Conservation (phyloP, 495 filamentous ascomycete genomes). For the Podospora fimiseda region DNA sequence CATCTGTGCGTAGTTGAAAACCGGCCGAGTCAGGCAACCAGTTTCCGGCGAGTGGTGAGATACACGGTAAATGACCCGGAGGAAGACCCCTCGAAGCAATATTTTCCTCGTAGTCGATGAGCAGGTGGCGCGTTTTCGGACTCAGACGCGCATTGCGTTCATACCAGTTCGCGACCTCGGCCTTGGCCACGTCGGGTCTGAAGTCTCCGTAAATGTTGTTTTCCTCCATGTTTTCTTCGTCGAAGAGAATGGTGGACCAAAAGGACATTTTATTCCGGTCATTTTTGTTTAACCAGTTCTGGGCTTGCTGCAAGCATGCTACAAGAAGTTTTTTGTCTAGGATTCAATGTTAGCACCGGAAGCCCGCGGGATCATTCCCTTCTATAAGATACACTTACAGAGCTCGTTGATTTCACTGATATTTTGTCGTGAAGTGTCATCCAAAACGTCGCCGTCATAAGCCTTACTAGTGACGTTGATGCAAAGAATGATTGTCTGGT, state of each 20-base stretch:
- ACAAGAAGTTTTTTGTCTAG: conserved; percentile 82
- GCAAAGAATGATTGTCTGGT: conserved; percentile 74
- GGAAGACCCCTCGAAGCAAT: conserved; percentile 20
- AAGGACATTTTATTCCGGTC: conserved; percentile 86
- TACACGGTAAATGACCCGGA: conserved; percentile 31
- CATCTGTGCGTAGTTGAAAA: conserved; percentile 25
- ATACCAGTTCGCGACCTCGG: conserved; percentile 42
- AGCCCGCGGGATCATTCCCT: too few species aligned
- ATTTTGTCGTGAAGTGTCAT: conserved; percentile 47
- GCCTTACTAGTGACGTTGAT: conserved; percentile 83
- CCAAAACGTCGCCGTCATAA: conserved; percentile 79
- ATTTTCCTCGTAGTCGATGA: conserved; percentile 33
- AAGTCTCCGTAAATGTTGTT: conserved; percentile 36
- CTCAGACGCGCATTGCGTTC: conserved; percentile 47
- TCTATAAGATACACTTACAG: conserved; percentile 32
- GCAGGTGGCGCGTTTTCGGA: conserved; percentile 33
- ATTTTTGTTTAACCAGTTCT: conserved; percentile 88
- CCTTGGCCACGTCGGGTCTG: conserved; percentile 36
- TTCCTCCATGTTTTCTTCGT: conserved; percentile 45
- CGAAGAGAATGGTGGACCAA: conserved; percentile 77
- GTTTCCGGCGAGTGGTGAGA: conserved; percentile 36
- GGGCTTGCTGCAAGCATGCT: conserved; percentile 80
- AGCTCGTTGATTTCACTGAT: conserved; percentile 50
- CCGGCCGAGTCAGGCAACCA: conserved; percentile 34
- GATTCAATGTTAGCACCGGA: too few species aligned